A percentile compares a stretch with the other conserved stretches of the same genome.
These are phyloP conservation scores for Penicillium sp. DNA, from an alignment of 2,329 filamentous ascomycete species.

Conservation along the genomic window DNA sequence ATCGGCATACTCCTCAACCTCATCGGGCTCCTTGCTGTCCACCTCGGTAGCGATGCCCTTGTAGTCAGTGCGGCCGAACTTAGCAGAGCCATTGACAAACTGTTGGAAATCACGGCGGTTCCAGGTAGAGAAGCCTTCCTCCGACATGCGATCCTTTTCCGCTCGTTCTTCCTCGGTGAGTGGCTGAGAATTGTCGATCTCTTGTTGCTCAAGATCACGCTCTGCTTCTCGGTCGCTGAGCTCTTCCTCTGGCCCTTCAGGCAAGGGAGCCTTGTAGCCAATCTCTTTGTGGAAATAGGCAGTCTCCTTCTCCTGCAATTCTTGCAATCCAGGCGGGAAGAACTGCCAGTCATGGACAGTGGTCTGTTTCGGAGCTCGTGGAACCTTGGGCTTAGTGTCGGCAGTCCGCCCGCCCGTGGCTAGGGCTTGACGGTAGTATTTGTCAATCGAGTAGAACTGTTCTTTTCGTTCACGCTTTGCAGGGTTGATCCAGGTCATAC, in stretches of 20 bases:
- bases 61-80: slow-evolving; percentile 84
- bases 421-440: slow-evolving; percentile 92
- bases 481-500: slow-evolving; percentile 95
- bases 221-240: slow-evolving; percentile 83
- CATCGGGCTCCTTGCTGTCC: slow-evolving; percentile 80
- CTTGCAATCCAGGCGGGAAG: slow-evolving; percentile 78
- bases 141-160: slow-evolving; percentile 78
- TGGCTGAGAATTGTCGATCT: slow-evolving; percentile 87
- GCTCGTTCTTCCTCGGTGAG: slow-evolving; percentile 86
- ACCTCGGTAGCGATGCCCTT: slow-evolving; percentile 83
- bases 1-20: slow-evolving; percentile 88
- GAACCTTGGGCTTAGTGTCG: slow-evolving; percentile 89
- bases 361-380: slow-evolving; percentile 91
- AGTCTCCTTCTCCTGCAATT: slow-evolving; percentile 94
- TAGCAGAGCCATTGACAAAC: slow-evolving; percentile 92
- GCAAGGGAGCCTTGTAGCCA: slow-evolving; percentile 86
- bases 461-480: slow-evolving; percentile 98
- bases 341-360: slow-evolving; percentile 96
- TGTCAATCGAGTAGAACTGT: slow-evolving; percentile 96
- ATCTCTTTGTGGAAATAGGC: slow-evolving; percentile 96
- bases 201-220: slow-evolving; percentile 80
- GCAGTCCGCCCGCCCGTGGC: slow-evolving; percentile 75
- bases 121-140: slow-evolving; percentile 89
- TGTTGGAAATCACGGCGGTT: slow-evolving; percentile 98
- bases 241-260: slow-evolving; percentile 84